A percentile compares a stretch with the other conserved stretches of the same genome.
Conservation (phyloP, 768 basidiomycete genomes). For the Candolleomyces aberdarensis region DNA sequence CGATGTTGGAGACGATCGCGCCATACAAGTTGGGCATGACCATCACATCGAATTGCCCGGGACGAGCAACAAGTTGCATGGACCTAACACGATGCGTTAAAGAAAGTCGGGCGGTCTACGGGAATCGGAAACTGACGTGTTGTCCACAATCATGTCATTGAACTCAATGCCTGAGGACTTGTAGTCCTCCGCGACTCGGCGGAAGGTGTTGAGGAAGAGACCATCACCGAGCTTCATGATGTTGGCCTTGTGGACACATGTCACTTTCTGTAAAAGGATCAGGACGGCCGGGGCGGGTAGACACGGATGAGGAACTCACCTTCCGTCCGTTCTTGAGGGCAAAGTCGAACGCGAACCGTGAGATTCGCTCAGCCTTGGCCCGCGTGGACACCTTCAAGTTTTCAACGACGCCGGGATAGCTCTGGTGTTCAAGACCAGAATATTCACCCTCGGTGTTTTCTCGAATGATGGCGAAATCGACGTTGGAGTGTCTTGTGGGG, state of each 20-base stretch:
- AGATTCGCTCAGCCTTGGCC: constrained; percentile 93
- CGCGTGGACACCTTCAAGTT: constrained; percentile 95
- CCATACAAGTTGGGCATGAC: constrained; percentile 98
- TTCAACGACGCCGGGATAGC: constrained; percentile 98
- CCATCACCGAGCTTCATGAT: constrained; percentile 99
- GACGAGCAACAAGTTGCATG: constrained; percentile 98
- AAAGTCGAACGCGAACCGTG: constrained; percentile 97
- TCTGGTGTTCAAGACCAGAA: constrained; percentile 97
- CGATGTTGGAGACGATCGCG: constrained; percentile 97
- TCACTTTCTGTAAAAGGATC: constrained; percentile 75
- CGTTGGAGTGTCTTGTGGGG: constrained; percentile 93
- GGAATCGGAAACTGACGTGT: constrained; percentile 60
- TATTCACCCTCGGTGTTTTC: constrained; percentile 99
- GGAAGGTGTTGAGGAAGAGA: constrained; percentile 98
- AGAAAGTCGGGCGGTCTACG: background rate
- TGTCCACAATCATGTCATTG: constrained; percentile 99
- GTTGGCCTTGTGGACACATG: constrained; percentile 99
- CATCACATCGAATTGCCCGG: constrained; percentile 98
- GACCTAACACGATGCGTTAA: constrained; percentile 46
- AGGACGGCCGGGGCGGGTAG: background rate
- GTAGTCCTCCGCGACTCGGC: constrained; percentile 95
- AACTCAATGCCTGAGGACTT: constrained; percentile 85
- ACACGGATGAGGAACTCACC: constrained; percentile 38
- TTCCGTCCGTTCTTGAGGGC: constrained; percentile 98
- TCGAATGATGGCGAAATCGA: constrained; percentile 98